Evolutionary conservation across 1,284 basidiomycete genomes (phyloP).

Genomic region (Apiotrichum gracile): DNA sequence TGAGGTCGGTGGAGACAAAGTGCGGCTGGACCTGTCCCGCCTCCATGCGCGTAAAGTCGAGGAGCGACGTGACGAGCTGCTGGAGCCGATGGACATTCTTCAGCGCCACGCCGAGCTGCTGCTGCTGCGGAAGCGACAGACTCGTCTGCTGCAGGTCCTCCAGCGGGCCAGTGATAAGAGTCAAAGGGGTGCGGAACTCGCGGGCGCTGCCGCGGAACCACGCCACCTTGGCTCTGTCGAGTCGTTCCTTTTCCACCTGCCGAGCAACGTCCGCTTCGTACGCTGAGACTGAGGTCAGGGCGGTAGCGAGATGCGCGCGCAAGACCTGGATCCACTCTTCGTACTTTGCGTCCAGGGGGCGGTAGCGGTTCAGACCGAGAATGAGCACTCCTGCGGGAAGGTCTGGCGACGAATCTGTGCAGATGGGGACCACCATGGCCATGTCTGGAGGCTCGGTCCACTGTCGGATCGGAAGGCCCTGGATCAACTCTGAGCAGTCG

Average conservation of each 20-base stretch:
- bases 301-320: slow-evolving; percentile 10
- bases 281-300: slow-evolving; percentile 6
- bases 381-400: slow-evolving; percentile 32
- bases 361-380: slow-evolving; percentile 34
- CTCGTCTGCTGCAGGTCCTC: slow-evolving; percentile 22
- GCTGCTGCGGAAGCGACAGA: slow-evolving; percentile 8
- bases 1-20: slow-evolving; percentile 34
- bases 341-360: slow-evolving; percentile 29
- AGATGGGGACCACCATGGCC: slow-evolving; percentile 40
- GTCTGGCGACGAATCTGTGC: slow-evolving; percentile 12
- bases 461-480: slow-evolving; percentile 27
- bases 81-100: slow-evolving; percentile 27
- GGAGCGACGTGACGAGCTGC: slow-evolving; percentile 30
- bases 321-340: slow-evolving; percentile 25
- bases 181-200: slow-evolving; percentile 28
- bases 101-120: slow-evolving; percentile 18
- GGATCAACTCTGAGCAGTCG: slow-evolving; percentile 22
- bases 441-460: slow-evolving; percentile 33
- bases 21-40: slow-evolving; percentile 27
- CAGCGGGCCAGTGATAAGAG: slow-evolving; percentile 26
- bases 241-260: slow-evolving; percentile 10
- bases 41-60: slow-evolving; percentile 33
- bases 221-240: slow-evolving; percentile 20
- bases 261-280: slow-evolving; percentile 6
- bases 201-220: slow-evolving; percentile 31